phyloP scores from a whole-genome alignment of 306 rosid genomes.

The Lablab purpureus region DNA sequence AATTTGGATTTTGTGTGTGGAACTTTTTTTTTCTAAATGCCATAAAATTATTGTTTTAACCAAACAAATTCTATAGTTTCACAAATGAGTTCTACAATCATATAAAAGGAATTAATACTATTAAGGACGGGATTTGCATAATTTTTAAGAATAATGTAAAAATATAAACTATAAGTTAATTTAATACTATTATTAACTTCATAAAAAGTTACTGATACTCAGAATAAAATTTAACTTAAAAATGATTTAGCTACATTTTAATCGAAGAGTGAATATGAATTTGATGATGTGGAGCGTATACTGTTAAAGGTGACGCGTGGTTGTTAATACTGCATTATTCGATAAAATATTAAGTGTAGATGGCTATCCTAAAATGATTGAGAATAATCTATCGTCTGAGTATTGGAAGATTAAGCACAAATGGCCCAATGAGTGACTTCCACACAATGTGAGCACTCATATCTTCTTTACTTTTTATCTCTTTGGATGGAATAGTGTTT shows the following conservation, averaged over 20 bases:
- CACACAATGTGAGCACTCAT: conserved; percentile 18
- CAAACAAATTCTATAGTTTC: conserved; percentile 5
- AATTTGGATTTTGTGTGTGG: not conserved
- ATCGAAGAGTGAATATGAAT: not conserved
- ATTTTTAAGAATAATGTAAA: not conserved
- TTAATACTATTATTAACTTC: not conserved
- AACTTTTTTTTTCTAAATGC: not conserved
- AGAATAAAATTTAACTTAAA: not conserved
- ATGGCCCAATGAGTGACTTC: conserved; percentile 26
- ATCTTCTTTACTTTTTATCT: conserved; percentile 9
- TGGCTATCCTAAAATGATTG: conserved; percentile 25
- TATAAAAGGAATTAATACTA: not conserved
- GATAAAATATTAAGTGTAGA: not conserved
- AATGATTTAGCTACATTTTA: not conserved
- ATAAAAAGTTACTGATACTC: too few relatives aligned
- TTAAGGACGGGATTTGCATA: not conserved
- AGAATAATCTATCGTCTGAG: not conserved
- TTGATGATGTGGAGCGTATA: not conserved
- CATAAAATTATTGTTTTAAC: not conserved
- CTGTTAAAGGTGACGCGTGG: not conserved
- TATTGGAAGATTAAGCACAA: conserved; percentile 15
- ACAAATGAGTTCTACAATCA: not conserved
- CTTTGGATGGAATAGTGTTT: not conserved
- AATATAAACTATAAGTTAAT: not conserved
- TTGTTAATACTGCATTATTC: conserved; percentile 26